Percentiles rank a stretch among this genome's conserved stretches.
These are phyloP conservation scores for Fragilariopsis cylindrus DNA, from an alignment of 108 stramenopile genomes.

Conservation along the genomic window DNA sequence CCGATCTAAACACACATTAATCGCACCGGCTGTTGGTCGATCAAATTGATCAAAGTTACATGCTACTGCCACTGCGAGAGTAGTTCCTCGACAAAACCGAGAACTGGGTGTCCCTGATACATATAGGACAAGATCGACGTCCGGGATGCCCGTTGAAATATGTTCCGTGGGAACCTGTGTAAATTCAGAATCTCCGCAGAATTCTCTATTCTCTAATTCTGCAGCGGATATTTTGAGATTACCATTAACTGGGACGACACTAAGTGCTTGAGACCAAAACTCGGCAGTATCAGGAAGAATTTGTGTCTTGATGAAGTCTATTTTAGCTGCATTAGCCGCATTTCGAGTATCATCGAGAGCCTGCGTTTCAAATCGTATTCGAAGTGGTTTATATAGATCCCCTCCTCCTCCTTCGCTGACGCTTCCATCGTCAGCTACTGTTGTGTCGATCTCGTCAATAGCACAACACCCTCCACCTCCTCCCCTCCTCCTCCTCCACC, in stretches of 20 bases:
- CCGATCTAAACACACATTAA: conserved; percentile 70
- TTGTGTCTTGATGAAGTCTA: conserved; percentile 73
- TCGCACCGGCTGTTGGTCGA: conserved; percentile 78
- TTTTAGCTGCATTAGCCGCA: conserved; percentile 50
- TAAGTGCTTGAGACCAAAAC: conserved; percentile 73
- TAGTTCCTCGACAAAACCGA: conserved; percentile 70
- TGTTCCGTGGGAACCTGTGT: conserved; percentile 65
- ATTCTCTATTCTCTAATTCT: conserved; percentile 63
- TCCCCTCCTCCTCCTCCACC: conserved; percentile 1
- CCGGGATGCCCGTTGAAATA: conserved; percentile 59
- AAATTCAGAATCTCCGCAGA: conserved; percentile 85
- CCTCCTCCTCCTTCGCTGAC: conserved; percentile 4
- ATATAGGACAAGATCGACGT: conserved; percentile 73
- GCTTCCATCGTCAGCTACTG: not conserved
- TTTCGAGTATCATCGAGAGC: conserved; percentile 56
- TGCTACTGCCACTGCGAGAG: conserved; percentile 79
- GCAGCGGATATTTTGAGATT: conserved; percentile 55
- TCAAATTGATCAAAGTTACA: conserved; percentile 72
- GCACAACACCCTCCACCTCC: not conserved
- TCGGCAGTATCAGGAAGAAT: conserved; percentile 57
- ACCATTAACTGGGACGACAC: conserved; percentile 75
- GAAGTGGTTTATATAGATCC: conserved; percentile 64
- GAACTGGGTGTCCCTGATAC: conserved; percentile 70
- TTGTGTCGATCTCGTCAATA: not conserved
- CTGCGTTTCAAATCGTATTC: conserved; percentile 70